Base-by-base conservation (phyloP, 1,284 basidiomycete species). In the Rhodotorula sp. region DNA sequence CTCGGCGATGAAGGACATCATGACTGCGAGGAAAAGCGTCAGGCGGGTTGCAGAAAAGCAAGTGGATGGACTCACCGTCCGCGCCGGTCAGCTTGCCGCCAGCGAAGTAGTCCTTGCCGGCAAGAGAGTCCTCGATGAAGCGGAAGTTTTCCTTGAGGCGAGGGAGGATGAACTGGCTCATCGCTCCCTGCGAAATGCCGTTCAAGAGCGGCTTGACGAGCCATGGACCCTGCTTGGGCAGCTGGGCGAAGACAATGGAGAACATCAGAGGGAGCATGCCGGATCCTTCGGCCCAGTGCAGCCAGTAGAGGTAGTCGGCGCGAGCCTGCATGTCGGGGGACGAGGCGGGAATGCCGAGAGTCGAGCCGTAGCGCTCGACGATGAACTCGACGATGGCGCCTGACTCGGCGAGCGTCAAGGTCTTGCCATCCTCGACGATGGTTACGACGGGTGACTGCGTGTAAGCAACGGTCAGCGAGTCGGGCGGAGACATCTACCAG, bases 381-480 rank as follows among this genome's bases (percentile, higher is more conserved):
- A 76, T 60, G 59, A 73, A 71, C 51, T 76, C 71, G 59, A 63
- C 62, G 48, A 76, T 76, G 18, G 74, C 70, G 18, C 72, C 74
- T 6, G 69, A 72, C 59, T 74, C 72, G 59, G 72, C 70, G 26
- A 74, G 46, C 11, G 63, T 66, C 48, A 67, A 16, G 10, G 62
- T 61, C 4, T 51, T 22, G 37, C 56, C 63, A 8, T 16, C 31
- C 16, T 74, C 70, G 26, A 52, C 61, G 50, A 74, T 55, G 10
- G 30, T 46, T 11, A 69, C 55, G 28, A 69, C 69, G 22, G 72
- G 72, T 1, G 70, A 71, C 72, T 73, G 61, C 24, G 34, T 13
- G 18, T 6, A 15, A 1, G 20, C 15, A 37, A n/a, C 13, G 15
- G 46, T 28, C 26, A 50, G 13, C 24, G 31, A 37, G 11, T 16